These are phyloP conservation scores for Wickerhamiella alocasiicola DNA, from an alignment of 805 yeast genomes.

Conservation along the genomic window DNA sequence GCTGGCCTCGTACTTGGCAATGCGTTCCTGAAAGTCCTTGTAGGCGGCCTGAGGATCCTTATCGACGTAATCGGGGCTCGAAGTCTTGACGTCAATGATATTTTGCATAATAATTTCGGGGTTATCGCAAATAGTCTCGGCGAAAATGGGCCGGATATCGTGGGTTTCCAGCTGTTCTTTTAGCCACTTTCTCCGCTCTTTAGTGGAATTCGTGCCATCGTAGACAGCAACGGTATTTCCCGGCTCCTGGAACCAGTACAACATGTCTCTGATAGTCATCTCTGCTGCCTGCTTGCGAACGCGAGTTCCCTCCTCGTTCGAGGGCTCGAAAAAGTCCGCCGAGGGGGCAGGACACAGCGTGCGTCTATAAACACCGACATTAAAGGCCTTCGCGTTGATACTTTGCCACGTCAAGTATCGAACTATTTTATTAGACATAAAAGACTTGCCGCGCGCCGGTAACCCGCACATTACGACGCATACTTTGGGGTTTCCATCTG, in stretches of 20 bases:
- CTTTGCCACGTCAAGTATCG: slow-evolving; percentile 88
- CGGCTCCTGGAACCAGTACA: slow-evolving; percentile 72
- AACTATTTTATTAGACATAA: slow-evolving; percentile 88
- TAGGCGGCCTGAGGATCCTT: slow-evolving; percentile 61
- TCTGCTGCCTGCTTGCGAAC: slow-evolving; percentile 59
- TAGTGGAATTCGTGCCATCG: slow-evolving; percentile 87
- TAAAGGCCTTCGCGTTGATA: slow-evolving; percentile 73
- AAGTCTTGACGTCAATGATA: slow-evolving; percentile 72
- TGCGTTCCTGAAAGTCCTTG: slow-evolving; percentile 59
- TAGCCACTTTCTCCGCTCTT: slow-evolving; percentile 55
- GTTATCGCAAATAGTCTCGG: slow-evolving; percentile 87
- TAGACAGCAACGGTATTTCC: slow-evolving; percentile 82
- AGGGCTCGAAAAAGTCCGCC: slow-evolving; percentile 68
- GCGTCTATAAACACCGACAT: slow-evolving; percentile 78
- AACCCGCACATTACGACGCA: slow-evolving; percentile 31
- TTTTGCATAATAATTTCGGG: slow-evolving; percentile 64
- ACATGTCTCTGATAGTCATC: slow-evolving; percentile 63
- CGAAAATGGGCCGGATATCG: slow-evolving; percentile 75
- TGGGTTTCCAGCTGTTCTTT: slow-evolving; percentile 28
- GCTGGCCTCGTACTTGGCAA: slow-evolving; percentile 54
- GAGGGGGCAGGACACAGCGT: slow-evolving; percentile 45
- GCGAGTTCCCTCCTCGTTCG: slow-evolving; percentile 50
- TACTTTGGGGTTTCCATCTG: slow-evolving; percentile 19
- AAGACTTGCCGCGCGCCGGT: slow-evolving; percentile 72
- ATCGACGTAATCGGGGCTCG: slow-evolving; percentile 69